phyloP scores from a whole-genome alignment of 257 asterid genomes.

The Echites panduratus region DNA sequence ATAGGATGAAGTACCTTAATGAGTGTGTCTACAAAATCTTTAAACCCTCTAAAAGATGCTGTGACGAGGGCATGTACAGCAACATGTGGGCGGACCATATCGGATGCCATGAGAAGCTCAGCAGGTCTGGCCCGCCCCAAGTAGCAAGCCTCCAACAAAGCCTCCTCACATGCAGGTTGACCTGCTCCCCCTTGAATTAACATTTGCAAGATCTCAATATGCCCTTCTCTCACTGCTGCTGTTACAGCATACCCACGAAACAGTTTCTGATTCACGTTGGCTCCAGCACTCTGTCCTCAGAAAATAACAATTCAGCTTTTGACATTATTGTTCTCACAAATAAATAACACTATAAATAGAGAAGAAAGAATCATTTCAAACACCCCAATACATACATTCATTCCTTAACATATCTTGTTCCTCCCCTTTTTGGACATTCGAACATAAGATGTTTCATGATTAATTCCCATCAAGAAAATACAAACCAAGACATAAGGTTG shows the following conservation, averaged over 20 bases:
- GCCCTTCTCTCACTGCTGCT: constrained; percentile 73
- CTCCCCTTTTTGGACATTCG: neutral
- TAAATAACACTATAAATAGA: neutral
- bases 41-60: constrained; percentile 62
- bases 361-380: neutral
- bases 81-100: constrained; percentile 63
- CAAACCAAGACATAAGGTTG: neutral
- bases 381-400: neutral
- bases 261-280: constrained; percentile 55
- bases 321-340: neutral
- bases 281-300: constrained; percentile 50
- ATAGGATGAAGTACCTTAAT: constrained; percentile 36
- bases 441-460: neutral
- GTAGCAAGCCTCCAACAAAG: constrained; percentile 60
- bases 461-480: neutral
- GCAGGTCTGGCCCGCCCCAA: constrained; percentile 48
- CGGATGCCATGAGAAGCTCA: constrained; percentile 56
- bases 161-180: constrained; percentile 75
- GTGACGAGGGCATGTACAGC: constrained; percentile 66
- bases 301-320: neutral
- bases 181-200: constrained; percentile 52
- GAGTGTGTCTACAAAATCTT: constrained; percentile 47
- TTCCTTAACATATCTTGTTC: neutral
- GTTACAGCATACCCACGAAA: constrained; percentile 78
- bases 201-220: constrained; percentile 48